Percentiles rank a stretch among this genome's conserved stretches.
phyloP scores from a whole-genome alignment of 371 early-diverging fungal species.

The Rhizopus sp. region DNA sequence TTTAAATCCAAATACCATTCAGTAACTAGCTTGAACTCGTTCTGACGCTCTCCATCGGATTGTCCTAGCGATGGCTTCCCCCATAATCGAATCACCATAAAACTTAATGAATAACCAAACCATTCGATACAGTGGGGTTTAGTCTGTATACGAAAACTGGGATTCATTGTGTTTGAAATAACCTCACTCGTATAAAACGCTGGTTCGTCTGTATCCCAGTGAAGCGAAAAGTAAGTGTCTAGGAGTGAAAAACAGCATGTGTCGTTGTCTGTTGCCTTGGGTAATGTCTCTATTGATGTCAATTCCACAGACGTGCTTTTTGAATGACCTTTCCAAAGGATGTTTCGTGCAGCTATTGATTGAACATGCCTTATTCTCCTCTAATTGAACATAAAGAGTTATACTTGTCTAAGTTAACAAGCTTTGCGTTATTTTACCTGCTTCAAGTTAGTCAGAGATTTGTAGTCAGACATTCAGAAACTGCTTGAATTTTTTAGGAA shows the following conservation, averaged over 20 bases:
- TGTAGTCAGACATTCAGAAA: slow-evolving; percentile 12
- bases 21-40: slow-evolving; percentile 39
- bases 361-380: slow-evolving; percentile 47
- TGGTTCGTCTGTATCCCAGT: slow-evolving; percentile 15
- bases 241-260: slow-evolving; percentile 25
- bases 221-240: slow-evolving; percentile 36
- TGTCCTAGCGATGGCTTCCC: slow-evolving; percentile 48
- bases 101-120: slow-evolving; percentile 38
- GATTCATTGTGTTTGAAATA: slow-evolving; percentile 46
- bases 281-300: not conserved
- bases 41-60: slow-evolving; percentile 26
- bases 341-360: slow-evolving; percentile 43
- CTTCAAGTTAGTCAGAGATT: slow-evolving; percentile 7
- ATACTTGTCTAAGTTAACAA: not conserved
- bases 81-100: slow-evolving; percentile 47
- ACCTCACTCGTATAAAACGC: slow-evolving; percentile 45
- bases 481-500: no score
- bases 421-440: slow-evolving; percentile 12
- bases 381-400: slow-evolving; percentile 10
- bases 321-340: slow-evolving; percentile 26
- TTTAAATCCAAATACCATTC: slow-evolving; percentile 60
- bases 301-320: not conserved
- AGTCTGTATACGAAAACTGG: slow-evolving; percentile 38
- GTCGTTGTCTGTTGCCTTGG: not conserved
- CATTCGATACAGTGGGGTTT: slow-evolving; percentile 30